Conservation (phyloP, 1,284 basidiomycete species). For the Papiliotrema laurentii region DNA sequence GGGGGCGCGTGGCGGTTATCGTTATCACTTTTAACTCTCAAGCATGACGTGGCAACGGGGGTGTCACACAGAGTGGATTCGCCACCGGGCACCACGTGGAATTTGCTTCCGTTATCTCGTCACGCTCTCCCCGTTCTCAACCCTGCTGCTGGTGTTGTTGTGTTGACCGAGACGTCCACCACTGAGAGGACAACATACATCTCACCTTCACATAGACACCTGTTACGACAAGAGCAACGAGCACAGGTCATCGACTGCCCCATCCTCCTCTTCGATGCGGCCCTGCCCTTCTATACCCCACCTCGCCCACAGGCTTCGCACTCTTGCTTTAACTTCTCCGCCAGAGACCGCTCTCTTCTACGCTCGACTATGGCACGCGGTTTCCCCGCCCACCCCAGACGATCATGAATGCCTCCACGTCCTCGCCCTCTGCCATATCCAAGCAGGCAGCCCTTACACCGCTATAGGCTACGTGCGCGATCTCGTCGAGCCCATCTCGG, state of each 20-base stretch:
- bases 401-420: conserved; percentile 80
- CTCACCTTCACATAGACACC: not conserved
- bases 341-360: conserved; percentile 39
- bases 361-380: conserved; percentile 32
- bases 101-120: not conserved
- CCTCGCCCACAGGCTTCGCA: conserved; percentile 31
- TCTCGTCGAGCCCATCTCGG: conserved; percentile 34
- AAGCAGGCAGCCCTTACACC: conserved; percentile 68
- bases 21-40: too few species aligned
- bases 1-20: too few species aligned
- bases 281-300: conserved; percentile 26
- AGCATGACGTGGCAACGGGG: not conserved
- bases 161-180: conserved; percentile 1
- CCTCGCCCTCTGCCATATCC: conserved; percentile 71
- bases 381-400: conserved; percentile 35
- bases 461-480: conserved; percentile 65
- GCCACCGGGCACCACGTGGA: not conserved
- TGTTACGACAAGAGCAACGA: too few species aligned
- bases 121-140: not conserved
- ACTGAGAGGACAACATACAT: too few species aligned
- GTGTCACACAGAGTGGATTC: not conserved
- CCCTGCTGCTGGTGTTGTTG: not conserved
- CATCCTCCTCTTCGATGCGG: not conserved
- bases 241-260: not conserved
- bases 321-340: conserved; percentile 28